These are phyloP conservation scores for Pleochaeta shiraiana DNA, from an alignment of 2,329 filamentous ascomycete species.

Conservation along the genomic window DNA sequence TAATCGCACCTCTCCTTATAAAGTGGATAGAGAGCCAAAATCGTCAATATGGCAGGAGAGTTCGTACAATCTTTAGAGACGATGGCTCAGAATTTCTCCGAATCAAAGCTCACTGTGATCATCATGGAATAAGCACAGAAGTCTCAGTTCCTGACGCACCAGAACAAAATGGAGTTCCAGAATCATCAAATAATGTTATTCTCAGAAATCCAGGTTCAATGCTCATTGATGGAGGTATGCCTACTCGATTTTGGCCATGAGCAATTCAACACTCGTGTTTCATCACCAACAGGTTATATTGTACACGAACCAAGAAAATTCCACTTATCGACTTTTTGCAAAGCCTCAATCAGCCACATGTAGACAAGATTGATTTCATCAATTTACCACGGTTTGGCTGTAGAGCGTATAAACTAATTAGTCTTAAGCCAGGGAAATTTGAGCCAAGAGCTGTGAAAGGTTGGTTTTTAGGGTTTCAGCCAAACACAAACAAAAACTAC, in stretches of 20 bases:
- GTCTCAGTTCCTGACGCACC: background rate
- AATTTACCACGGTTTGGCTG: background rate
- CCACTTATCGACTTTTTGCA: background rate
- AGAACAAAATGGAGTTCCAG: slow-evolving; percentile 1
- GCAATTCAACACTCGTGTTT: background rate
- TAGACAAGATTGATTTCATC: background rate
- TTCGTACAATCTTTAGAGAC: background rate
- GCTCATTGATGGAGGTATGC: background rate
- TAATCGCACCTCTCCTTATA: background rate
- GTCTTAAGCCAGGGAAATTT: background rate
- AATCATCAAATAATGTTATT: background rate
- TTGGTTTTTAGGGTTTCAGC: background rate
- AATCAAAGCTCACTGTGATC: background rate
- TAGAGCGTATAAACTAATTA: background rate
- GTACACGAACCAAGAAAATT: background rate
- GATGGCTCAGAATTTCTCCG: background rate
- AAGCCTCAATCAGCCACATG: background rate
- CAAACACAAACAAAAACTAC: background rate
- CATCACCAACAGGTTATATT: background rate
- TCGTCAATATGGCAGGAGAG: background rate
- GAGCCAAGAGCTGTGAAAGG: background rate
- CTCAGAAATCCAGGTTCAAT: background rate
- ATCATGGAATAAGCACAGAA: background rate
- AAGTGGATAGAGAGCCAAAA: background rate
- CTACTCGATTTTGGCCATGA: background rate